Base-by-base conservation (phyloP, 2,329 filamentous ascomycete genomes). In the Epichloe scottii region DNA sequence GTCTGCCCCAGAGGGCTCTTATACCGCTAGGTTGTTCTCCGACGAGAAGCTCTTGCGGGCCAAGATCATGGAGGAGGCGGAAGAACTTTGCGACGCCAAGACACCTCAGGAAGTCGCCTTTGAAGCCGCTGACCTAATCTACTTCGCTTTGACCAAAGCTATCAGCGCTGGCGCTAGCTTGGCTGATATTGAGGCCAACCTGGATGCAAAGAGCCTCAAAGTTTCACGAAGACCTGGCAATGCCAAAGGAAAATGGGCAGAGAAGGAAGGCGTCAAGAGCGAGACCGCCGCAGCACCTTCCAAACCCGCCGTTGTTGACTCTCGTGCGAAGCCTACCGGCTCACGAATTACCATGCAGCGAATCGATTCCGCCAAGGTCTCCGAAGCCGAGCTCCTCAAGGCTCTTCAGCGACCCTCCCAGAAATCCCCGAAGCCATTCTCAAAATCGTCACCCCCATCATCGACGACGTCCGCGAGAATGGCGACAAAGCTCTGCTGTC, bases 11-110 rank as follows among this genome's bases (percentile, higher is more conserved):
- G 78, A 78, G 57, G 91, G 90, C 1, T 98, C 93, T 12, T 98
- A 98, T 68, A 98, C 93, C 4, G 88, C 89, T 17, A 78, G 91
- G 35, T 74, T 98, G 1, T 98, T 97, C 74, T 90, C 85, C 17
- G 93, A 98, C 56, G 81, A 88, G 59, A 90, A 94, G 66, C 77
- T 98, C 51, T 71, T 96, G 50, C 79, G 87, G 42, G 93, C 93
- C 3, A 98, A 98, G 76, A 96, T 98, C 51, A 94, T 97, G 82
- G 93, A 98, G 68, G 93, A 98, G 67, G 93, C 93, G 0, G 87
- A 94, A 62, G 93, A 98, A 71, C 77, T 98, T 41, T 96, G 91
- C 63, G 82, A 93, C 56, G 91, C 93, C 15, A 82, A 82, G 57
- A 84, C 82, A 0, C 85, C 87, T 54, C 77, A 90, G 55, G 87